Evolutionary conservation across 352 stramenopile species (phyloP), one percentile per base, ranked within the genome.

Genomic region (Pythium phragmiticola): DNA sequence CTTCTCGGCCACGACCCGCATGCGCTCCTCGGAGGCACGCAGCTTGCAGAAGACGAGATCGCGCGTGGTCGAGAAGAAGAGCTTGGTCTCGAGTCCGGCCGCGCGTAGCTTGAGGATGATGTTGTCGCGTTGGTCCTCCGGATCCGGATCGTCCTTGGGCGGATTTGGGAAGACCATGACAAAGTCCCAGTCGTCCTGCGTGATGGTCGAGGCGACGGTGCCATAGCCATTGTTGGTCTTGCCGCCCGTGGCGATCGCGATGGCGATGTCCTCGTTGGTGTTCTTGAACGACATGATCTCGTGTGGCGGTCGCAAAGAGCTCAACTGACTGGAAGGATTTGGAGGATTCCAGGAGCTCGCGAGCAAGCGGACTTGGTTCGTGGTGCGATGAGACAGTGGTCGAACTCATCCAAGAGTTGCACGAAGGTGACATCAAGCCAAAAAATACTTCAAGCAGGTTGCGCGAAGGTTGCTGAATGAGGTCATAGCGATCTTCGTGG

Each of bases 141-240:
- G 72, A 34, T 86, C 78, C 58, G 84, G 77, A 37, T 80, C 78
- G 43, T 78, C 72, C 61, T 78, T 87, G 12, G 81, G 73, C 23
- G 82, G 82, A 62, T 92, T 88, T 3, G 82, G 84, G 65, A 95
- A 95, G 41, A 88, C 84, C 59, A 95, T 88, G 54, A 89, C 82
- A 62, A 92, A 95, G 74, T 93, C 86, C 84, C 86, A 95, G 54
- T 80, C 81, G 49, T 88, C 82, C 68, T 98, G 81, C 14, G 96
- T 90, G 48, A 83, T 84, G 45, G 80, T 90, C 8, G 86, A 78
- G 67, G 95, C 90, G 28, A 97, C 69, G 36, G 94, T 70, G 64
- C 89, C 83, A 73, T 98, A 98, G 72, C 93, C 57, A 30, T 56
- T 57, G 37, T 41, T 23, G 21, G 26, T 39, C 3, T 46, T 21